phyloP scores from a whole-genome alignment of 352 stramenopile genomes.

The Globisporangium barbulae region DNA sequence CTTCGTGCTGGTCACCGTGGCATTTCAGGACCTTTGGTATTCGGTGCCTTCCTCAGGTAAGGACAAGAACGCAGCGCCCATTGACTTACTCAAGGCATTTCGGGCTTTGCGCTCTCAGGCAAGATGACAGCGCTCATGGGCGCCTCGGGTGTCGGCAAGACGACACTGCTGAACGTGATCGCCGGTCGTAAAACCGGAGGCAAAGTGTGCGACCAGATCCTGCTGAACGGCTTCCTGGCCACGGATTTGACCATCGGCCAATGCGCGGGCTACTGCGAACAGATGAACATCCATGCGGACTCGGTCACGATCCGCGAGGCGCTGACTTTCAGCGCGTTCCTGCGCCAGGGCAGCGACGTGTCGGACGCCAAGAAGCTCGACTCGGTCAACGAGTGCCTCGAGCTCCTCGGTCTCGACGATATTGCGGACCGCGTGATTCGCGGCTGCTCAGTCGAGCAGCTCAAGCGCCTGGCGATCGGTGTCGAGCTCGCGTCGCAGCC shows the following conservation, averaged over 20 bases:
- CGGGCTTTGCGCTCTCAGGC: slow-evolving; percentile 28
- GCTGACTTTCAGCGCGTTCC: slow-evolving; percentile 73
- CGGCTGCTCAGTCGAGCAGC: slow-evolving; percentile 51
- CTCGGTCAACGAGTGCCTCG: slow-evolving; percentile 51
- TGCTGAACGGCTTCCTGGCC: slow-evolving; percentile 67
- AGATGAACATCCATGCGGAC: slow-evolving; percentile 78
- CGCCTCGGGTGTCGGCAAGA: slow-evolving; percentile 65
- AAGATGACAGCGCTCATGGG: slow-evolving; percentile 46
- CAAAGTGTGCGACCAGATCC: slow-evolving; percentile 60
- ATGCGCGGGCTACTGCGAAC: slow-evolving; percentile 31
- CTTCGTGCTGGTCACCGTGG: slow-evolving; percentile 20
- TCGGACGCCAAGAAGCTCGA: slow-evolving; percentile 33
- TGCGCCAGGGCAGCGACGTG: slow-evolving; percentile 33
- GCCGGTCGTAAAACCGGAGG: slow-evolving; percentile 82
- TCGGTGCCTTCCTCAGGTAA: slow-evolving; percentile 12
- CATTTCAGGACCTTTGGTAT: slow-evolving; percentile 26
- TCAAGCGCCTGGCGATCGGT: slow-evolving; percentile 79
- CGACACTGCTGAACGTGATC: slow-evolving; percentile 90
- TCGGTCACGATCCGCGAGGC: slow-evolving; percentile 82
- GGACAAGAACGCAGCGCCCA: slow-evolving; percentile 10
- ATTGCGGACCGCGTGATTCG: slow-evolving; percentile 62
- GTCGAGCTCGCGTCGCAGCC: slow-evolving; percentile 90
- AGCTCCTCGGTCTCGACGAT: slow-evolving; percentile 44
- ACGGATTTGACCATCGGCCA: slow-evolving; percentile 19
- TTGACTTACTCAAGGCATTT: slow-evolving; percentile 35